Base-by-base conservation (phyloP, 306 rosid species). In the Gynostemma pentaphyllum region DNA sequence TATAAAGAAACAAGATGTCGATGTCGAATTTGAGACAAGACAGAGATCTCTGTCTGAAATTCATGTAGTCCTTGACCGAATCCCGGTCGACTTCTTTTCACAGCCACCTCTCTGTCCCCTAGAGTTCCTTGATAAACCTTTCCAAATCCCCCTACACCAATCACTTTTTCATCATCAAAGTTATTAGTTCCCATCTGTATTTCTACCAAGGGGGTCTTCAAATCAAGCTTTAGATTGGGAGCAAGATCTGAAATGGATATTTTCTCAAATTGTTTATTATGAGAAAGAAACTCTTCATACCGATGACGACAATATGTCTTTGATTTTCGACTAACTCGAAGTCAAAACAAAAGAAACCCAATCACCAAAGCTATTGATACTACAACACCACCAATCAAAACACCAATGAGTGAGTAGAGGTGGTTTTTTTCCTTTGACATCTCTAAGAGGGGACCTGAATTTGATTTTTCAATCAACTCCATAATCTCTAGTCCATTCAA, bases 131-230 rank as follows among this genome's bases (percentile, higher is more conserved):
- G 9, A 45, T 71, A 71, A 37, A 71, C 75, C 51, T 32, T 51
- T 5, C 75, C 70, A 45, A 71, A 63, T 30, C 75, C 75, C 29
- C 70, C 75, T 10, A 40, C 52, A n/a, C 75, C 75, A 32, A 71
- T 40, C 5, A 63, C 15, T 24, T 12, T 41, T 1, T 64, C 45
- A 5, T 23, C 37, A 15, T 71, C 32, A 50, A 71, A 71, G 5
- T 7, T 45, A 23, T 52, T 11, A 1, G 70, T 71, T 0, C 48
- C 75, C 4, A 0, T 12, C 16, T 0, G 12, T 26, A 71, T 30
- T 10, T 41, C 49, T 0, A 1, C 9, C 7, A 71, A 30, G 0
- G 65, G 1, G 5, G 51, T 32, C 56, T 47, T 63, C 44, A 41
- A 11, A 4, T 34, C 49, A 41, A 42, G 23, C 12, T 71, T 63